A percentile compares a stretch with the other conserved stretches of the same genome.
These are phyloP conservation scores for Dianthus caryophyllus DNA, from an alignment of 148 eudicot species.

Conservation along the genomic window DNA sequence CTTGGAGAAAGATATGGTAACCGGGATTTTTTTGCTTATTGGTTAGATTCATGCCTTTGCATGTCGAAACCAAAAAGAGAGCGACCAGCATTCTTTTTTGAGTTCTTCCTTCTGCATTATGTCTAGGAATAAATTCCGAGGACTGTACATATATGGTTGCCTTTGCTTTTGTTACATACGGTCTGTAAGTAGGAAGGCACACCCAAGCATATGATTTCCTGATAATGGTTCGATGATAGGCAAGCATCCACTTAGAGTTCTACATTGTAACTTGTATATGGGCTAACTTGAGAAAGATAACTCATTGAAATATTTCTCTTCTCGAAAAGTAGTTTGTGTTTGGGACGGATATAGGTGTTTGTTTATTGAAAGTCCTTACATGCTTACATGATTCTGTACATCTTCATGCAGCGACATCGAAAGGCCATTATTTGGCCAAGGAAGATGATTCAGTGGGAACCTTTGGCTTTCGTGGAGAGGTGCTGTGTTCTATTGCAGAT, in stretches of 20 bases:
- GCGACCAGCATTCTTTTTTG: too few species aligned
- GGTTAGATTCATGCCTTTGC: slow-evolving; percentile 1
- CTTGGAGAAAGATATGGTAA: slow-evolving; percentile 92
- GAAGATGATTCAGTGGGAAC: slow-evolving; percentile 30
- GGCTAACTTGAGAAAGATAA: not conserved
- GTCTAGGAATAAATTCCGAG: too few species aligned
- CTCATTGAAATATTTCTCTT: not conserved
- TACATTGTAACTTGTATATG: not conserved
- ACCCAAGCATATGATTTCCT: not conserved
- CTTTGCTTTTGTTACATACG: slow-evolving; percentile 4
- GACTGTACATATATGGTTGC: not conserved
- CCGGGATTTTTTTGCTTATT: not conserved
- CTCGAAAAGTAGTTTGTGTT: not conserved
- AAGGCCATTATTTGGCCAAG: slow-evolving; percentile 33
- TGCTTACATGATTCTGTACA: not conserved
- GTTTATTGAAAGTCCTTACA: not conserved
- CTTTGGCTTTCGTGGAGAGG: slow-evolving; percentile 90
- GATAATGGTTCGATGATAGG: not conserved
- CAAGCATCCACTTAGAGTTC: not conserved
- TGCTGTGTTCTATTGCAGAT: slow-evolving; percentile 81
- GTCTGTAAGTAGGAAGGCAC: not conserved
- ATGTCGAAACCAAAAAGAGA: too few species aligned
- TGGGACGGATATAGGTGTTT: not conserved
- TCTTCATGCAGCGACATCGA: slow-evolving; percentile 64
- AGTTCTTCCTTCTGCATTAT: too few species aligned